Evolutionary conservation across 805 yeast genomes (phyloP).

Genomic region (Lachancea nothofagi): DNA sequence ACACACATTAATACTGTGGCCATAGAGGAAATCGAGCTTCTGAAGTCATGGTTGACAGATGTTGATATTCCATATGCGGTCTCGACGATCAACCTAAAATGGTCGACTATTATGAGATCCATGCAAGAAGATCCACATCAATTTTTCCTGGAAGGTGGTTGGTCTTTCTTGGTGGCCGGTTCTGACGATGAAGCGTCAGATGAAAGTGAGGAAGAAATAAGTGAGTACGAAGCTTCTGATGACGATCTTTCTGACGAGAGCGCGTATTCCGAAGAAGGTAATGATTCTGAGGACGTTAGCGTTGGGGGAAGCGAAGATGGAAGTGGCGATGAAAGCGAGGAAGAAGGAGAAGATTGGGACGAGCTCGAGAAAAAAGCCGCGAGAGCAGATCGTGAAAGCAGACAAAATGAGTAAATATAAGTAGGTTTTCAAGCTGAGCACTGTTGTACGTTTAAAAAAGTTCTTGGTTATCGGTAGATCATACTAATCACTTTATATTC

Average conservation of each 20-base stretch:
- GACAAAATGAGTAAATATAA: conserved; percentile 7
- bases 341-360: conserved; percentile 39
- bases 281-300: conserved; percentile 32
- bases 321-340: conserved; percentile 34
- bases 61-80: conserved; percentile 93
- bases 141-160: conserved; percentile 91
- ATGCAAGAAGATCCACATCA: conserved; percentile 88
- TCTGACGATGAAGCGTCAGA: conserved; percentile 71
- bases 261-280: conserved; percentile 34
- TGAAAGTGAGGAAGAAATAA: conserved; percentile 61
- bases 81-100: conserved; percentile 91
- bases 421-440: not conserved
- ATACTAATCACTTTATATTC: not conserved
- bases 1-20: conserved; percentile 94
- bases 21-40: conserved; percentile 83
- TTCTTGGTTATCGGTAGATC: not conserved
- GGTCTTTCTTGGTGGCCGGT: conserved; percentile 88
- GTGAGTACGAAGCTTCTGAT: conserved; percentile 42
- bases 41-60: conserved; percentile 95
- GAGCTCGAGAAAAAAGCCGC: conserved; percentile 37
- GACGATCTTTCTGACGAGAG: conserved; percentile 41
- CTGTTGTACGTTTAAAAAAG: not conserved
- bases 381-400: conserved; percentile 34
- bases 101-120: conserved; percentile 94
- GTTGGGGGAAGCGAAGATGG: conserved; percentile 25